Base-by-base conservation (phyloP, 352 stramenopile species). In the Phytophthora idaei region DNA sequence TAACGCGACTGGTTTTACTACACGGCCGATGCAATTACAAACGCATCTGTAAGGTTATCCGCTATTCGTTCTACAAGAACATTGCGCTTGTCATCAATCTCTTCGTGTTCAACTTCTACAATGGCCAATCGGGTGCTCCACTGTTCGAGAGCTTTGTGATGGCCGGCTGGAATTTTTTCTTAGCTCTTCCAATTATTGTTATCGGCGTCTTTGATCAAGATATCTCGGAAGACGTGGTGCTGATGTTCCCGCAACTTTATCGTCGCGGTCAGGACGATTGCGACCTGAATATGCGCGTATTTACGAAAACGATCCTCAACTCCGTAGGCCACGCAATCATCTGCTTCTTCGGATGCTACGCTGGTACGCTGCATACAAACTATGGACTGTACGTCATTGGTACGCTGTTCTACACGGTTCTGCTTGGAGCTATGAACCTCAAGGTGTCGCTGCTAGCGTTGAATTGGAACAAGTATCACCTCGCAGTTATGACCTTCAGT, bases 51-150 rank as follows among this genome's bases (percentile, higher is more conserved):
- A 97, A 95, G 51, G 86, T 98, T 34, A 94, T 99, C 61, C 80
- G 96, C 8, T 99, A 98, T 71, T 98, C 97, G 36, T 99, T 99
- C 74, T 99, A 99, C 90, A 99, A 99, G 80, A 99, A 99, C 83
- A 95, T 98, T 57, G 82, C 96, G 31, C 89, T 99, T 25, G 92
- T 98, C 55, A 90, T 97, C 37, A 92, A 80, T 49, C 76, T 98
- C 56, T 97, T 98, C 70, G 73, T 98, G 4, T 91, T 90, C 70
- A 97, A 93, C 65, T 89, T 98, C 45, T 97, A 86, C 75, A 98
- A 94, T 69, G 94, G 93, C 14, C 95, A 98, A 55, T 98, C 90
- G 15, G 96, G 83, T 36, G 66, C 74, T 14, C 76, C 89, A 27
- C 62, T 96, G 1, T 96, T 94, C 48, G 88, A 96, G 71, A 87